Evolutionary conservation across 23 red algal species (phyloP), one percentile per base, ranked within the genome.

Genomic region (Gracilaria caudata): DNA sequence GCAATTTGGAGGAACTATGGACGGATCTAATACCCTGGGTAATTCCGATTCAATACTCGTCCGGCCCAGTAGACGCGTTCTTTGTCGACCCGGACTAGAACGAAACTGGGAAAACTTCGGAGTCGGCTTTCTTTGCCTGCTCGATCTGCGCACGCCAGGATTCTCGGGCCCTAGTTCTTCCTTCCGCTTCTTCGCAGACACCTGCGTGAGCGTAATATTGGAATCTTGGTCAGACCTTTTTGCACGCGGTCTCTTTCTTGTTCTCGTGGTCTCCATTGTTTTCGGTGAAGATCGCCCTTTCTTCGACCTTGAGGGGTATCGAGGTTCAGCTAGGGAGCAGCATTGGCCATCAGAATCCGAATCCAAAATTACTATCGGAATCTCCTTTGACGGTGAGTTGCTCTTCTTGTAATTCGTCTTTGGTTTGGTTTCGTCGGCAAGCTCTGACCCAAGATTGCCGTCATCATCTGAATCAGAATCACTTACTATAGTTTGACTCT

Each of bases 391-490:
- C 36, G 30, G 0, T 12, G 61, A 66, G 14, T 37, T 9, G 2
- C 1, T 30, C 26, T 9, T 63, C n/a, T 9, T 63, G 58, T 21
- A 24, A 9, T 25, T 36, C 17, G 29, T 3, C 8, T 66, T 33
- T 66, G 32, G 19, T 3, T 33, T 19, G 32, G 32, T 11, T 35
- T 66, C 61, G 26, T 6, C 0, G 11, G 0, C 32, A 41, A 3
- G 5, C 19, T 43, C 37, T 10, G 7, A n/a, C 29, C 39, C 39
- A 43, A 14, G 38, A 36, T 10, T 75, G 33, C 25, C 39, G 3
- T 29, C 38, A 26, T 43, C 43, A 36, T 75, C 70, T 8, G 70
- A 75, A 75, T 75, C 70, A 6, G 39, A 75, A 21, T 75, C 70
- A 25, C 16, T 7, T 49, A 75, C 29, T 25, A 75, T 46, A 21